Percentiles rank a stretch among this genome's conserved stretches.
Evolutionary conservation across 2,329 filamentous ascomycete species (phyloP).

Genomic region (Penicillium sp.): DNA sequence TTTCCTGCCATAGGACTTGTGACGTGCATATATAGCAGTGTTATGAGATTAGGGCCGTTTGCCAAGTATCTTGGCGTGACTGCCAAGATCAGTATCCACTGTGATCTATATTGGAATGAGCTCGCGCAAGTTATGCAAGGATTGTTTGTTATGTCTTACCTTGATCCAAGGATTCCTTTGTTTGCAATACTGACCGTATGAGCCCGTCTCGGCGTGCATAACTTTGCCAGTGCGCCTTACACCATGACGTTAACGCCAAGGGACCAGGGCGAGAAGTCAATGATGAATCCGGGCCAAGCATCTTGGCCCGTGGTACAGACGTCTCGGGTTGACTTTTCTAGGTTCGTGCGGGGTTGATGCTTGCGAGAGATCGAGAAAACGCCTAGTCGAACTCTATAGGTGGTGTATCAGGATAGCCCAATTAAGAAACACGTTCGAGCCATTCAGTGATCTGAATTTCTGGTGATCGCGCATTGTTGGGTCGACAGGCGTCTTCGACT

Average conservation of each 20-base stretch:
- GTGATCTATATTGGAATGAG: neutral
- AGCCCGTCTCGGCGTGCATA: slow-evolving; percentile 10
- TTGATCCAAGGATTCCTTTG: neutral
- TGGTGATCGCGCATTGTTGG: slow-evolving; percentile 50
- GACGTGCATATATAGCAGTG: neutral
- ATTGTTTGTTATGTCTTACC: neutral
- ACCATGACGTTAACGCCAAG: slow-evolving; percentile 26
- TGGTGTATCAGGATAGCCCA: slow-evolving; percentile 35
- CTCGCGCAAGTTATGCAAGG: neutral
- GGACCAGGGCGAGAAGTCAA: neutral
- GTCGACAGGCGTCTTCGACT: slow-evolving; percentile 51
- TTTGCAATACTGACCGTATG: neutral
- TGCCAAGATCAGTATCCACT: neutral
- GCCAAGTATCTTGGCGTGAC: neutral
- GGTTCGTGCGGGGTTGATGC: slow-evolving; percentile 10
- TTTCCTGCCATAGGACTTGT: neutral
- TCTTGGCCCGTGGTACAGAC: neutral
- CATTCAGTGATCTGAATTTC: slow-evolving; percentile 68
- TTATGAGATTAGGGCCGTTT: neutral
- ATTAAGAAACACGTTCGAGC: slow-evolving; percentile 67
- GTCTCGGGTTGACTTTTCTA: slow-evolving; percentile 8
- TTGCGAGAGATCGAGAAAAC: slow-evolving; percentile 22
- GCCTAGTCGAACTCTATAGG: slow-evolving; percentile 12
- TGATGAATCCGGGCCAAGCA: neutral
- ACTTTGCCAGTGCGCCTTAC: slow-evolving; percentile 4